Percentiles rank a stretch among this genome's conserved stretches.
phyloP scores from a whole-genome alignment of 148 eudicot species.

The Oxyria digyna region DNA sequence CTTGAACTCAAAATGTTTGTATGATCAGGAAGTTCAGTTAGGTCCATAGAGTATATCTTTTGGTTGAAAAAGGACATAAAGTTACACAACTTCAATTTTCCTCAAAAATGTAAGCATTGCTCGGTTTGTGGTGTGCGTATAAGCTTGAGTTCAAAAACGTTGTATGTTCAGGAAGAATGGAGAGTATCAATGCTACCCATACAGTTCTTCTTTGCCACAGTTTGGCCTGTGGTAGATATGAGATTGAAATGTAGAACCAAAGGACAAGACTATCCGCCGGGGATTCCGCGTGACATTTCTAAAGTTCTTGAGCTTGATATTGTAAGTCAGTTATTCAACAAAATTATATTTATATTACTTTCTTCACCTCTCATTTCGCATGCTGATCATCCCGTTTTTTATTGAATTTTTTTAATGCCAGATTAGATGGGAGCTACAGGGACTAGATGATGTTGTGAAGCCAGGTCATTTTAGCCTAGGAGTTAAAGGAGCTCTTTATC shows the following conservation, averaged over 20 bases:
- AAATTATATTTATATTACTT: neutral
- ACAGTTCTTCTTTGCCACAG: conserved; percentile 55
- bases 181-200: conserved; percentile 83
- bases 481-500: conserved; percentile 62
- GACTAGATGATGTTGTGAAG: conserved; percentile 51
- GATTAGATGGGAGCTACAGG: conserved; percentile 85
- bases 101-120: neutral
- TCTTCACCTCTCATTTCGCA: neutral
- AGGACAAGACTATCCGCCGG: conserved; percentile 63
- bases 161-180: conserved; percentile 67
- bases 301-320: conserved; percentile 78
- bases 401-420: conserved; percentile 8
- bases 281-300: conserved; percentile 44
- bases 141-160: neutral
- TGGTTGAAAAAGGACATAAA: neutral
- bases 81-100: neutral
- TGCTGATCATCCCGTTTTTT: neutral
- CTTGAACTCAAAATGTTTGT: neutral
- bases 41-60: neutral
- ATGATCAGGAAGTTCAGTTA: neutral
- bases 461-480: conserved; percentile 58
- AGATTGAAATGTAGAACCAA: conserved; percentile 55
- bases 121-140: neutral
- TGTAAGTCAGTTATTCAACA: conserved; percentile 27
- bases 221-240: conserved; percentile 66